Base-by-base conservation (phyloP, 2,329 filamentous ascomycete genomes). In the Fusarium scirpi region DNA sequence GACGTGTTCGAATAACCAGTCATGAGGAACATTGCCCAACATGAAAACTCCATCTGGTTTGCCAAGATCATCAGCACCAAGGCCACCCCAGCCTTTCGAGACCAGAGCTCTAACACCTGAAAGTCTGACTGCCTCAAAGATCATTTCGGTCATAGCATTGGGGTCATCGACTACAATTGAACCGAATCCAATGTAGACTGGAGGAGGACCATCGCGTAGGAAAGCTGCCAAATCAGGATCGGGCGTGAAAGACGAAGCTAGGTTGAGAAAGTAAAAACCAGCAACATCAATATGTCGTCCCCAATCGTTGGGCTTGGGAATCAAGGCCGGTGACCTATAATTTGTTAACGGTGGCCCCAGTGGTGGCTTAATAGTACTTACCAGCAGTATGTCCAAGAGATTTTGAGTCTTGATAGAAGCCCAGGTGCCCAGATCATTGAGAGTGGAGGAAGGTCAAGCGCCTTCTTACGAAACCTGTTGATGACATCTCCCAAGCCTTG, bases 301-400 rank as follows among this genome's bases (percentile, higher is more conserved):
- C 93, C 93, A 96, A 77, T 96, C 93, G 38, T 86, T 86, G 0
- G 93, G 92, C 73, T 94, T 94, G 0, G 91, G 88, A n/a, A 94
- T 92, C 49, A 96, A 81, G 2, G 91, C 87, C 0, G 92, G 91
- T 1, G 92, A 94, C 80, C 79, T 81, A 29, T n/a, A 16, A 16
- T 9, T 53, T 49, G 45, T 73, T 38, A 71, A 56, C 11, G 15
- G 25, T 15, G 15, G 13, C 15, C 11, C 15, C 6, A 3, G 9
- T 27, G 3, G 25, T 32, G 6, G 2, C 18, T 24, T 2, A 16
- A 16, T 29, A 12, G 15, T 46, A 71, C 78, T 65, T 57, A 81
- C 94, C 94, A 98, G 80, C 94, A 96, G 77, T 98, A 98, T 0
- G 94, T 97, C 73, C 93, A 93, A 1, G 94, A 94, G 18, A 98